Evolutionary conservation across 441 rosid species (phyloP).

Genomic region (Euphorbia corollata): DNA sequence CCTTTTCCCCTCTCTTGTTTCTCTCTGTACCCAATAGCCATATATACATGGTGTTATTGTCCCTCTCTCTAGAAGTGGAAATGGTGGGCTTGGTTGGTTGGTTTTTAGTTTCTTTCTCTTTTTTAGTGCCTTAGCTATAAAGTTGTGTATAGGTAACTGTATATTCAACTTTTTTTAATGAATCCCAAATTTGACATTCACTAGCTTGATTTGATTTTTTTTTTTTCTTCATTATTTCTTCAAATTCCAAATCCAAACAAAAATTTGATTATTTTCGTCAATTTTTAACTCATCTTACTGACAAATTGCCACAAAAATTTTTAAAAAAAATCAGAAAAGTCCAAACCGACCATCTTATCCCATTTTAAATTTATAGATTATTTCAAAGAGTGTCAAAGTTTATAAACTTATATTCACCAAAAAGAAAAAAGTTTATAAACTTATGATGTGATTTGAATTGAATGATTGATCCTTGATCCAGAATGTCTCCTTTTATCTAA

Average conservation of each 20-base stretch:
- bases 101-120: conserved; percentile 14
- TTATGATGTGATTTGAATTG: neutral
- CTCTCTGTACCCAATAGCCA: conserved; percentile 8
- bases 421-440: too few relatives aligned
- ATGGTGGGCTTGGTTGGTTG: conserved; percentile 18
- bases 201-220: conserved; percentile 16
- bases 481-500: neutral
- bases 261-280: neutral
- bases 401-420: too few relatives aligned
- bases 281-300: neutral
- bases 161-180: conserved; percentile 12
- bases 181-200: conserved; percentile 29
- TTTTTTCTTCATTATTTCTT: neutral
- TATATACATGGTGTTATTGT: neutral
- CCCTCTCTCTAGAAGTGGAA: conserved; percentile 22
- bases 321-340: neutral
- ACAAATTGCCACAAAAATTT: neutral
- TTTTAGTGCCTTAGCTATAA: conserved; percentile 22
- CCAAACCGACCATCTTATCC: conserved; percentile 14
- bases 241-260: conserved; percentile 6
- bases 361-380: neutral
- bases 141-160: conserved; percentile 20
- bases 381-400: neutral
- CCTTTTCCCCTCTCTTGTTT: conserved; percentile 20
- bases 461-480: neutral